Percentiles rank a stretch among this genome's conserved stretches.
Conservation (phyloP, 441 rosid genomes). For the Viola pubescens region DNA sequence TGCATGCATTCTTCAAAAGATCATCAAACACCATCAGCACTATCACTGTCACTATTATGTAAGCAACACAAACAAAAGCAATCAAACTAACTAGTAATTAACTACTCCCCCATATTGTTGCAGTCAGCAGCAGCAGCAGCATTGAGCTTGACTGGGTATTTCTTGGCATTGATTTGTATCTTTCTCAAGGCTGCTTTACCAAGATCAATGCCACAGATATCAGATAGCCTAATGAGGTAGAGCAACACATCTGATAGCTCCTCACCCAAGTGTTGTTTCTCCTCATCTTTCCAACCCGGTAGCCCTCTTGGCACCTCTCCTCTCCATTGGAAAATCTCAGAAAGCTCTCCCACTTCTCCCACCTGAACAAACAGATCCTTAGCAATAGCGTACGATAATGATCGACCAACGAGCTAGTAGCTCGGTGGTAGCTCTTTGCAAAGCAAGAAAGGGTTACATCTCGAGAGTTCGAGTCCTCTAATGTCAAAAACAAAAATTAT, state of each 20-base stretch:
- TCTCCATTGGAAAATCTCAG: conserved; percentile 38
- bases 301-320: conserved; percentile 36
- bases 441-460: no score
- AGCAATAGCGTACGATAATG: not conserved
- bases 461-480: no score
- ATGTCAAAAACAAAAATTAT: no score
- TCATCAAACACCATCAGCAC: no score
- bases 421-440: not conserved
- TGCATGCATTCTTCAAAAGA: no score
- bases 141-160: conserved; percentile 24
- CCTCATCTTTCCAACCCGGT: conserved; percentile 30
- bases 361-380: conserved; percentile 16
- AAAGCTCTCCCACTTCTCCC: conserved; percentile 31
- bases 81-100: no score
- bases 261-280: conserved; percentile 28
- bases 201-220: conserved; percentile 30
- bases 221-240: conserved; percentile 34
- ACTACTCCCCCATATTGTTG: no score
- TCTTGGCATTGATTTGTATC: conserved; percentile 27
- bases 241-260: conserved; percentile 36
- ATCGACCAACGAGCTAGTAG: no score
- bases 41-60: no score
- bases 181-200: conserved; percentile 31
- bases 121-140: not conserved
- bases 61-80: no score